These are phyloP conservation scores for Cladosporium oxysporum DNA, from an alignment of 2,329 filamentous ascomycete genomes.

Conservation along the genomic window DNA sequence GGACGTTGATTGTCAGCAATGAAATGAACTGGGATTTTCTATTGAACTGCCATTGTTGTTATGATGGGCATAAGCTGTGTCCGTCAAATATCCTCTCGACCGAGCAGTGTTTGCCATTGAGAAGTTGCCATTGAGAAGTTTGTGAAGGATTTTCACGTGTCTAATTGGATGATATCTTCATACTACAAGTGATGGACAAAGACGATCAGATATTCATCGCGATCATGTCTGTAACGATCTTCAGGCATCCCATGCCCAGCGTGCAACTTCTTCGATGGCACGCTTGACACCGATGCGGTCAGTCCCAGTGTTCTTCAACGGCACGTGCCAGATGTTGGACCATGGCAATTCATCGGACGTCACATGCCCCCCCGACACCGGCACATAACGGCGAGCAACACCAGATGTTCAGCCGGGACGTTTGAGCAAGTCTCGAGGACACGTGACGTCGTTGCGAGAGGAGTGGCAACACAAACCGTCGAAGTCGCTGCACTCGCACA, in stretches of 20 bases:
- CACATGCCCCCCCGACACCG: conserved; percentile 10
- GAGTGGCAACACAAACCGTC: background rate
- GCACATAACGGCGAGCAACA: background rate
- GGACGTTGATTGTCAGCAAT: background rate
- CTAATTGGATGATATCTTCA: background rate
- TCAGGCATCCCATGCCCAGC: conserved; percentile 3
- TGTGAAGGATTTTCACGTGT: background rate
- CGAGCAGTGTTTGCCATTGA: background rate
- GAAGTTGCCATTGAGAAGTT: background rate
- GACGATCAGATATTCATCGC: background rate
- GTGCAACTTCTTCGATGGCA: conserved; percentile 2
- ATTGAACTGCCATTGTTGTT: background rate
- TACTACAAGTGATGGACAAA: background rate
- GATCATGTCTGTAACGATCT: background rate
- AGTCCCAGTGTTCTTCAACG: conserved; percentile 12
- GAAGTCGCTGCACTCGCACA: background rate
- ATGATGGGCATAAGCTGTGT: background rate
- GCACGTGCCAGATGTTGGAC: conserved; percentile 16
- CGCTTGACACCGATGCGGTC: background rate
- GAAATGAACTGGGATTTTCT: background rate
- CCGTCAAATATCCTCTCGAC: background rate
- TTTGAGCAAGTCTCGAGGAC: background rate
- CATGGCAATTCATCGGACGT: conserved; percentile 1
- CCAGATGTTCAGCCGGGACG: background rate
- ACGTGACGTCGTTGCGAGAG: background rate